phyloP scores from a whole-genome alignment of 2,329 filamentous ascomycete genomes.

The Stromatinia cepivora region DNA sequence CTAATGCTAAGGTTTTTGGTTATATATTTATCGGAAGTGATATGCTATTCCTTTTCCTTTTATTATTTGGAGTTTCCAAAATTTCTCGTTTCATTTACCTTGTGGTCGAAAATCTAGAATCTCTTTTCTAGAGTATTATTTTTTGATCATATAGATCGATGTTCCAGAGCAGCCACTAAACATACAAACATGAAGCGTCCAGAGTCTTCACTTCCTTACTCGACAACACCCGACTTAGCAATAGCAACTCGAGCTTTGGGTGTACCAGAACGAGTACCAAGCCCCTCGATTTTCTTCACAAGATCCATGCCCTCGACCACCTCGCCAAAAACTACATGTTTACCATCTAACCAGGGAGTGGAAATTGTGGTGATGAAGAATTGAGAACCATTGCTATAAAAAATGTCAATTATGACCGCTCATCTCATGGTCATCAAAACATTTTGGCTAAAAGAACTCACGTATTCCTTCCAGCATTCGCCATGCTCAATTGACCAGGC shows the following conservation, averaged over 20 bases:
- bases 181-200: background rate
- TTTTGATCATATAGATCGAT: background rate
- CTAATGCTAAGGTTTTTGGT: no score
- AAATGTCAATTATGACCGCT: slow-evolving; percentile 39
- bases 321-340: slow-evolving; percentile 92
- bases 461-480: slow-evolving; percentile 94
- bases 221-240: slow-evolving; percentile 48
- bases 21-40: no score
- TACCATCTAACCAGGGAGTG: slow-evolving; percentile 89
- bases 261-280: slow-evolving; percentile 57
- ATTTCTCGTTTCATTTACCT: no score
- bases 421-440: background rate
- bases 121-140: background rate
- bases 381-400: slow-evolving; percentile 87
- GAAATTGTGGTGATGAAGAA: slow-evolving; percentile 96
- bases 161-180: no score
- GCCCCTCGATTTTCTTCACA: slow-evolving; percentile 62
- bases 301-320: slow-evolving; percentile 54
- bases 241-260: slow-evolving; percentile 56
- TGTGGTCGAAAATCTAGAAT: no score
- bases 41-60: no score
- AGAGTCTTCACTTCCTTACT: background rate
- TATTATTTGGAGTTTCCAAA: no score
- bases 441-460: slow-evolving; percentile 51
- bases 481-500: slow-evolving; percentile 86